Evolutionary conservation across 352 stramenopile species (phyloP).

Genomic region (Thalassiosira sp.): DNA sequence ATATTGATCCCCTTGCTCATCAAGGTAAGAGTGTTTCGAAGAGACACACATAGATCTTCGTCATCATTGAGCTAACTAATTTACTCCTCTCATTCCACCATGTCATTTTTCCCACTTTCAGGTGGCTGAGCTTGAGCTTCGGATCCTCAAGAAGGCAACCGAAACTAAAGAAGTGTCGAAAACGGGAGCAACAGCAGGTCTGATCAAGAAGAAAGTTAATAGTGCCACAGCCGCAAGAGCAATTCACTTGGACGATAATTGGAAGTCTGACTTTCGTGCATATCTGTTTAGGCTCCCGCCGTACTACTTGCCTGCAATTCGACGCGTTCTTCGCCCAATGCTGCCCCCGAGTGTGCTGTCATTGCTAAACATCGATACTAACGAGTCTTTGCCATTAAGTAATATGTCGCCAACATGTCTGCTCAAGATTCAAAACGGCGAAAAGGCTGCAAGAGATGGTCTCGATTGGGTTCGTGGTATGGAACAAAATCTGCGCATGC

Average conservation of each 20-base stretch:
- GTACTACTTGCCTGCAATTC: constrained; percentile 71
- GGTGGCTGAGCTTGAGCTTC: constrained; percentile 65
- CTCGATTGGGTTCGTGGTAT: constrained; percentile 66
- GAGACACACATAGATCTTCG: neutral
- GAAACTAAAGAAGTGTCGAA: constrained; percentile 35
- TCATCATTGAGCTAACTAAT: neutral
- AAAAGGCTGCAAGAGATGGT: constrained; percentile 54
- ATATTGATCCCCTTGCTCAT: constrained; percentile 74
- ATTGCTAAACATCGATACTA: constrained; percentile 51
- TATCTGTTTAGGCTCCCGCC: constrained; percentile 74
- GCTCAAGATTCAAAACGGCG: constrained; percentile 70
- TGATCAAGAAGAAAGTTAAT: constrained; percentile 41
- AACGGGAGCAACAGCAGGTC: constrained; percentile 30
- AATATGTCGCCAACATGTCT: constrained; percentile 69
- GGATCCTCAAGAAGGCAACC: constrained; percentile 59
- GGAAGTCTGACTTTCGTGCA: constrained; percentile 68
- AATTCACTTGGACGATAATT: constrained; percentile 69
- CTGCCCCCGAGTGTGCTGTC: constrained; percentile 55
- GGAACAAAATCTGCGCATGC: constrained; percentile 53
- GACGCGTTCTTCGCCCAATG: constrained; percentile 56
- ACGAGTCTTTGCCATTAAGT: constrained; percentile 43
- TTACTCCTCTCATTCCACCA: neutral
- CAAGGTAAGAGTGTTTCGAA: constrained; percentile 4
- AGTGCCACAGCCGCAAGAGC: constrained; percentile 32
- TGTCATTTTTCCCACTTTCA: neutral